These are phyloP conservation scores for Carex myosuroides DNA, from an alignment of 176 grass and related monocot genomes.

Conservation along the genomic window DNA sequence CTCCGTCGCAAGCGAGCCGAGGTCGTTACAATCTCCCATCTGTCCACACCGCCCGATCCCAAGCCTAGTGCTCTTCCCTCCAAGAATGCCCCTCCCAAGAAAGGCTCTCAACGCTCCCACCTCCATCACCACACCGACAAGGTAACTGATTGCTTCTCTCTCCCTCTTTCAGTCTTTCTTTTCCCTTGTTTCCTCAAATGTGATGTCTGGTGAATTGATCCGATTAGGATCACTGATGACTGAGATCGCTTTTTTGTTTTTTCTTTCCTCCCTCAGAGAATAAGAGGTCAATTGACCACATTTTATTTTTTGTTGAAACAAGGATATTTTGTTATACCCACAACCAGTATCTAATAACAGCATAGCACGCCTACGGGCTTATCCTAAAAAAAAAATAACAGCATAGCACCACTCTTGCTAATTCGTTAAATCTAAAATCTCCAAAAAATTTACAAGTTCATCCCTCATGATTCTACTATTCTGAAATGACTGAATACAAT, in stretches of 20 bases:
- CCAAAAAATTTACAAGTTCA: background rate
- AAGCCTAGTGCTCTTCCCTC: constrained; percentile 28
- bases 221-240: background rate
- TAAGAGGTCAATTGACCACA: background rate
- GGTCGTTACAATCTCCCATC: constrained; percentile 48
- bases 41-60: constrained; percentile 25
- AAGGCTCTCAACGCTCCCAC: constrained; percentile 34
- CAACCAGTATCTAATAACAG: background rate
- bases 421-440: background rate
- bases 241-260: background rate
- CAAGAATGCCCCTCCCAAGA: constrained; percentile 31
- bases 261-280: background rate
- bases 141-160: constrained; percentile 16
- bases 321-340: background rate
- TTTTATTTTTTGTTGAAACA: background rate
- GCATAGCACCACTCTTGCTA: background rate
- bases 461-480: background rate
- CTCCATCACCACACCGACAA: constrained; percentile 61
- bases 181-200: background rate
- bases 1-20: constrained; percentile 79
- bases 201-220: background rate
- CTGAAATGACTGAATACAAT: background rate
- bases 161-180: background rate
- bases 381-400: too few species aligned
- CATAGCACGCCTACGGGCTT: background rate